Evolutionary conservation across 78 protist genomes (phyloP), one percentile per base, ranked within the genome.

Genomic region (Planoprotostelium fungivorum): DNA sequence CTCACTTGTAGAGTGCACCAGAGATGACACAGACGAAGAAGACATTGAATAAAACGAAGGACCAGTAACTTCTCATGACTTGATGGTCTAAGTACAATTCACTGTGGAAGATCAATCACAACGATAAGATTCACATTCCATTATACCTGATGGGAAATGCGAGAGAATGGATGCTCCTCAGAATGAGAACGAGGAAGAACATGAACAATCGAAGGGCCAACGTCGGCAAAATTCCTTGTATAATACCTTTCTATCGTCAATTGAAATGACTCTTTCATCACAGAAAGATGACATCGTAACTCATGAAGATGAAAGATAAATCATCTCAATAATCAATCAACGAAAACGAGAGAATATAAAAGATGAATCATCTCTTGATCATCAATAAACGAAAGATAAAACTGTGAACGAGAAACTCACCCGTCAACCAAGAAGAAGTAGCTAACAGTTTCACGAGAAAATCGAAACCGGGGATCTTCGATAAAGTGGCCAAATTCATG

Each of bases 171-270:
- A 51, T 51, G 5, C 31, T 16, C 16, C 73, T 51, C 31, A 51
- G 73, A 16, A 51, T 51, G 16, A 16, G 5, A 25, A 51, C 73
- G 28, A 93, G 36, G 0, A 93, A 28, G 1, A 83, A 38, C 95
- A 93, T 93, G 51, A 93, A 93, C 10, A 93, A 83, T 51, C 88
- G 83, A 35, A 93, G 36, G 34, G 87, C 87, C 10, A 93, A 63
- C 36, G 87, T 88, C 63, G 95, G 93, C 38, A 93, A 83, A 89
- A 90, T 89, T 86, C 95, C 95, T 84, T 90, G 89, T n/a, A 93
- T 85, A 90, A 93, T 51, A 25, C 73, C 73, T 51, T 5, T 25
- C 5, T 25, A 25, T 16, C 73, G 5, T 51, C 73, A 51, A n/a
- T n/a, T n/a, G n/a, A n/a, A n/a, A n/a, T n/a, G n/a, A n/a, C n/a